A percentile compares a stretch with the other conserved stretches of the same genome.
phyloP scores from a whole-genome alignment of 148 eudicot genomes.

The Arbutus unedo region DNA sequence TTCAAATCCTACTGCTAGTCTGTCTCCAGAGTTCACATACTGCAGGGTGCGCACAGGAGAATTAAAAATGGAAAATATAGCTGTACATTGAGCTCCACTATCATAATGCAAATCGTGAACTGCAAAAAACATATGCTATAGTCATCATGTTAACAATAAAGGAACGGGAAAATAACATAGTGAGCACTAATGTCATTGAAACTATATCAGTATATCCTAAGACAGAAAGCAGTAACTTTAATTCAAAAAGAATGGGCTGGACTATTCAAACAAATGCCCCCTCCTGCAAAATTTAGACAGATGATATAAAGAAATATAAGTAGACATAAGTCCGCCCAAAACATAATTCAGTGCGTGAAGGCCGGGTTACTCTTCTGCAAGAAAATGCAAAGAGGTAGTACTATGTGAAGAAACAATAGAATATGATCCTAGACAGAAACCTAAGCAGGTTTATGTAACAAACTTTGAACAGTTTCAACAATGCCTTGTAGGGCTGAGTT shows the following conservation, averaged over 20 bases:
- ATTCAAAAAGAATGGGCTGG: conserved; percentile 1
- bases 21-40: conserved; percentile 51
- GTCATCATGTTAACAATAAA: neutral
- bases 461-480: neutral
- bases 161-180: neutral
- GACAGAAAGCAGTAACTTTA: neutral
- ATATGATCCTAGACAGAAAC: neutral
- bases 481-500: neutral
- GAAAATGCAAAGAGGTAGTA: neutral
- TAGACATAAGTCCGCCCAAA: neutral
- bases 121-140: conserved; percentile 29
- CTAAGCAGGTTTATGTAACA: neutral
- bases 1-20: conserved; percentile 73
- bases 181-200: neutral
- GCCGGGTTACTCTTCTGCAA: neutral
- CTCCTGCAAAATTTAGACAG: neutral
- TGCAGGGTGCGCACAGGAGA: conserved; percentile 66
- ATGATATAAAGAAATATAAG: neutral
- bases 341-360: neutral
- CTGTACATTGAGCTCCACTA: conserved; percentile 44
- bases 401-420: neutral
- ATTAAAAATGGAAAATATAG: conserved; percentile 52
- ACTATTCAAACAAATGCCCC: neutral
- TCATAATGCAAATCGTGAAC: conserved; percentile 39
- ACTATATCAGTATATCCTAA: neutral